These are phyloP conservation scores for Wickerhamiella alocasiicola DNA, from an alignment of 805 yeast species.

Conservation along the genomic window DNA sequence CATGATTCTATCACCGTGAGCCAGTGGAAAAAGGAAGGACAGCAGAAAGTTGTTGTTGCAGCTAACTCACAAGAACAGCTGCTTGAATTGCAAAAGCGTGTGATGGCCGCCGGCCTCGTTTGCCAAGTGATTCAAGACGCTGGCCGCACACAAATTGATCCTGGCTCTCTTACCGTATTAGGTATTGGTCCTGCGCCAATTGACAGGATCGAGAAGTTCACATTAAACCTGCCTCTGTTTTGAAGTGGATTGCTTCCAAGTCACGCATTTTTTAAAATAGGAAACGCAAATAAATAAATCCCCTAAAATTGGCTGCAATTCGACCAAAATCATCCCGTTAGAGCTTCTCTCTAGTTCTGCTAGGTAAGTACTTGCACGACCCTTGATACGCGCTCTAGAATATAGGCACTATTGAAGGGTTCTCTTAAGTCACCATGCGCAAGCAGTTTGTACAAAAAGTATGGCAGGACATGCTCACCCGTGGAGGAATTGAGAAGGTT, in stretches of 20 bases:
- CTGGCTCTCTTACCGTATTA: slow-evolving; percentile 89
- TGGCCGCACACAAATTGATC: slow-evolving; percentile 90
- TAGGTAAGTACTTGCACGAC: too few relatives aligned
- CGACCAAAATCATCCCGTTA: too few relatives aligned
- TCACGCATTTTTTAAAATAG: background rate
- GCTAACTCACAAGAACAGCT: slow-evolving; percentile 49
- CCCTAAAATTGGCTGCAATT: too few relatives aligned
- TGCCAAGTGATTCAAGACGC: slow-evolving; percentile 85
- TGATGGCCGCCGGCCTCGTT: slow-evolving; percentile 65
- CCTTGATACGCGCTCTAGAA: too few relatives aligned
- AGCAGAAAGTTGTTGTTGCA: slow-evolving; percentile 79
- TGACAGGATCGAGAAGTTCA: slow-evolving; percentile 61
- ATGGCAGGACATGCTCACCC: slow-evolving; percentile 20
- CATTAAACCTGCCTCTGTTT: slow-evolving; percentile 65
- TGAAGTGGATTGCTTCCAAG: slow-evolving; percentile 24
- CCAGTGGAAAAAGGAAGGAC: slow-evolving; percentile 77
- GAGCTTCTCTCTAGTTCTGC: too few relatives aligned
- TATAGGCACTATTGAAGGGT: too few relatives aligned
- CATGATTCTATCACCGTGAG: slow-evolving; percentile 50
- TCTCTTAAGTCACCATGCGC: too few relatives aligned
- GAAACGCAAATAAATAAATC: background rate
- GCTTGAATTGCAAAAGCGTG: slow-evolving; percentile 66
- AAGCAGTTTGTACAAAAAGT: slow-evolving; percentile 19
- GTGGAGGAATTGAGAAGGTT: slow-evolving; percentile 20
- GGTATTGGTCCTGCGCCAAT: slow-evolving; percentile 96